Evolutionary conservation across 2,329 filamentous ascomycete species (phyloP).

Genomic region (Microcyclospora pomicola): DNA sequence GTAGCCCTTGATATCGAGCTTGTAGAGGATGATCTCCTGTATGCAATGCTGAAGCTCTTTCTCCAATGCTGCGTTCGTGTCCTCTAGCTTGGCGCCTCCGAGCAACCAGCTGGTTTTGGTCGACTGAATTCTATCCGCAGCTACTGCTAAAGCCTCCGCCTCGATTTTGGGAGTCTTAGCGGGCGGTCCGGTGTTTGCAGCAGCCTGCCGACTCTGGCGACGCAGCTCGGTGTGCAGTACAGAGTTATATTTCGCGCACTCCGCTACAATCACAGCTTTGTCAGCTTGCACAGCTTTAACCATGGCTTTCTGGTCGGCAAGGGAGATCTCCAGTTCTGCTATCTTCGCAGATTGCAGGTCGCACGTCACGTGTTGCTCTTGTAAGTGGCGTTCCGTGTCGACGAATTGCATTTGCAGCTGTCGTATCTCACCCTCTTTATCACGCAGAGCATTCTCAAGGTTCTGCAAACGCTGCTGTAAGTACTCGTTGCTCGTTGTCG

Average conservation of each 20-base stretch:
- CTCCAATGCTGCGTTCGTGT: constrained; percentile 14
- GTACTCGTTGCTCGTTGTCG: too few species aligned
- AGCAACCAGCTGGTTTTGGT: background rate
- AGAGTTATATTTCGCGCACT: constrained; percentile 25
- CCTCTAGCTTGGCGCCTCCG: background rate
- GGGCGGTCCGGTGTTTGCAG: constrained; percentile 2
- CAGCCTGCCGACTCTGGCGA: constrained; percentile 18
- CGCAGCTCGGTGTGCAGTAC: constrained; percentile 29
- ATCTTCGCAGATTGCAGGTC: background rate
- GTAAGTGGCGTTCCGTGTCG: background rate
- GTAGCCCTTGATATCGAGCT: constrained; percentile 35
- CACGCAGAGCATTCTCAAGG: too few species aligned
- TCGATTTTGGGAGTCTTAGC: constrained; percentile 7
- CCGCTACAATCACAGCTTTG: background rate
- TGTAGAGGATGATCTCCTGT: constrained; percentile 36
- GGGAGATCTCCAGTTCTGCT: background rate
- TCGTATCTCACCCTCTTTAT: background rate
- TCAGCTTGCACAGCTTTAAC: constrained; percentile 17
- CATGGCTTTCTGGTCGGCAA: constrained; percentile 2
- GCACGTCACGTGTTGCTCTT: background rate
- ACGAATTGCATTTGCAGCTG: background rate
- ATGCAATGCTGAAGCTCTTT: constrained; percentile 19
- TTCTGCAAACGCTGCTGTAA: background rate
- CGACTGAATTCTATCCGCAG: background rate
- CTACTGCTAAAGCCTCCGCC: constrained; percentile 4